Evolutionary conservation across 2,329 filamentous ascomycete species (phyloP).

Genomic region (Paecilomyces variotii): DNA sequence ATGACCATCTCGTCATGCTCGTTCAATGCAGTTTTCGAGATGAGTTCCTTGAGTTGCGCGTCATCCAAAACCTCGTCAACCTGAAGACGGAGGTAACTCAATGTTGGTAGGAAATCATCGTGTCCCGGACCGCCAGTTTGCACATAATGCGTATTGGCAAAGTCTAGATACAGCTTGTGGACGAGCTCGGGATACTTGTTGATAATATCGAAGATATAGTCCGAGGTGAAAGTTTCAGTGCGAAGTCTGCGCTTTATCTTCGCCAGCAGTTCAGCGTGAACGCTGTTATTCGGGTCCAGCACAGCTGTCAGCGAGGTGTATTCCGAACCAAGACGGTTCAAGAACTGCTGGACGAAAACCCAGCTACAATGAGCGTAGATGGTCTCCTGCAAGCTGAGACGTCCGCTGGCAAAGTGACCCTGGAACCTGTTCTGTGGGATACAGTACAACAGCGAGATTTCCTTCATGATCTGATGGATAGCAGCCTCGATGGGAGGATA

Average conservation of each 20-base stretch:
- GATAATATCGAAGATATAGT: constrained; percentile 98
- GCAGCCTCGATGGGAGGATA: constrained; percentile 83
- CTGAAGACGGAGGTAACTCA: constrained; percentile 59
- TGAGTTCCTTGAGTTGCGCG: constrained; percentile 63
- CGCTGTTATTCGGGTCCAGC: constrained; percentile 70
- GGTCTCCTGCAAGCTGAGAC: constrained; percentile 88
- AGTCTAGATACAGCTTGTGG: constrained; percentile 79
- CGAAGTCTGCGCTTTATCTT: constrained; percentile 94
- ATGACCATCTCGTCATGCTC: constrained; percentile 98
- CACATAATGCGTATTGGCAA: constrained; percentile 78
- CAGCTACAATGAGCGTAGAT: constrained; percentile 96
- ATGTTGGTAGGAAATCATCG: constrained; percentile 62
- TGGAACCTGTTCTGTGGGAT: constrained; percentile 97
- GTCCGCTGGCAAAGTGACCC: constrained; percentile 73
- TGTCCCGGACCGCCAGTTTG: constrained; percentile 53
- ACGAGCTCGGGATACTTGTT: constrained; percentile 81
- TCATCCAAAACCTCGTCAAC: constrained; percentile 70
- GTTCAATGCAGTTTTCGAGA: constrained; percentile 72
- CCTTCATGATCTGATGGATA: constrained; percentile 98
- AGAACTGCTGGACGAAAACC: constrained; percentile 96
- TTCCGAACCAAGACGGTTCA: constrained; percentile 87
- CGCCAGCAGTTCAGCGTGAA: constrained; percentile 76
- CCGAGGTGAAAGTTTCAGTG: constrained; percentile 93
- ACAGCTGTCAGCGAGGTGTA: constrained; percentile 80
- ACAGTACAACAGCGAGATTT: constrained; percentile 93